phyloP scores from a whole-genome alignment of 2,329 filamentous ascomycete genomes.

The Colletotrichum aenigma region DNA sequence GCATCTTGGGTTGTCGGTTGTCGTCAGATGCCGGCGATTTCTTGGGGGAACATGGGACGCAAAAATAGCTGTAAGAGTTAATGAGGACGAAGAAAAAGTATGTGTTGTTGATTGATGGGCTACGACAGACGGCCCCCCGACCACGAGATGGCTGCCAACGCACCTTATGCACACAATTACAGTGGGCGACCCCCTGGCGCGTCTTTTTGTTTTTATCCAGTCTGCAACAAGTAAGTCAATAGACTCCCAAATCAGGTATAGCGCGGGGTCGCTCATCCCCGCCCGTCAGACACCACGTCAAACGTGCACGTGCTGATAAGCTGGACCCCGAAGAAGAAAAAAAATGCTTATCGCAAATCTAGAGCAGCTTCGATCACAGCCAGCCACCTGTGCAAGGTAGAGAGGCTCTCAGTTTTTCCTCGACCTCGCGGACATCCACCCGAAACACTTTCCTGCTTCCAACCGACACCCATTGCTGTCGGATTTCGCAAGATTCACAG shows the following conservation, averaged over 20 bases:
- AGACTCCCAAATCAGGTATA: constrained; percentile 17
- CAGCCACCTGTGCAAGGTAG: background rate
- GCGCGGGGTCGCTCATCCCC: constrained; percentile 20
- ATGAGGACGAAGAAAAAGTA: constrained; percentile 1
- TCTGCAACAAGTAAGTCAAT: constrained; percentile 18
- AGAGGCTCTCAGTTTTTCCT: constrained; percentile 15
- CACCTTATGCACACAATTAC: constrained; percentile 9
- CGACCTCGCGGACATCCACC: background rate
- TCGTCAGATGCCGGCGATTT: background rate
- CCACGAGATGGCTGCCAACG: background rate
- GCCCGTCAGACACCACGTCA: background rate
- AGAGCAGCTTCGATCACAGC: background rate
- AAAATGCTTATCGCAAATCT: constrained; percentile 19
- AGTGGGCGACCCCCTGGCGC: constrained; percentile 14
- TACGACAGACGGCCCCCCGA: background rate
- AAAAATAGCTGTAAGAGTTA: background rate
- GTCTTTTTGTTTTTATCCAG: constrained; percentile 21
- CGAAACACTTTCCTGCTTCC: background rate
- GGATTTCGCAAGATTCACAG: background rate
- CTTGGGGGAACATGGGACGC: background rate
- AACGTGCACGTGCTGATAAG: constrained; percentile 21
- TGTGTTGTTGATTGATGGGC: constrained; percentile 7
- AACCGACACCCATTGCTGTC: background rate
- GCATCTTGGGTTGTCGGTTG: constrained; percentile 42
- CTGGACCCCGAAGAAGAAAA: background rate